A percentile compares a stretch with the other conserved stretches of the same genome.
Evolutionary conservation across 495 filamentous ascomycete genomes (phyloP).

Genomic region (Usnea hakonensis): DNA sequence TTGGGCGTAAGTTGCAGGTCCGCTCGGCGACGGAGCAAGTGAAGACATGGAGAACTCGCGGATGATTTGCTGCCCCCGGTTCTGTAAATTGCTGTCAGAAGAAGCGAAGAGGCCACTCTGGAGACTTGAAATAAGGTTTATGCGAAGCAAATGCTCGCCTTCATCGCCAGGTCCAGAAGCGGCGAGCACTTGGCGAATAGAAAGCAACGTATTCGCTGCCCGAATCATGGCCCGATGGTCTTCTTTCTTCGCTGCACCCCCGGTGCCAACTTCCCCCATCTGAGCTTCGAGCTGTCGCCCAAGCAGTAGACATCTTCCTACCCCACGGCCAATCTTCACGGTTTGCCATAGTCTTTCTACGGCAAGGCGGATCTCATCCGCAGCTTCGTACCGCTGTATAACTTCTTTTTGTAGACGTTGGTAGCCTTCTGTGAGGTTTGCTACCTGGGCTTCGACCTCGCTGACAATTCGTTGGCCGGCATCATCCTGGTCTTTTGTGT

Average conservation of each 20-base stretch:
- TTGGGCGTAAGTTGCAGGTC: slow-evolving; percentile 60
- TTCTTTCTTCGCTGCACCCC: slow-evolving; percentile 45
- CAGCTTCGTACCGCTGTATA: slow-evolving; percentile 68
- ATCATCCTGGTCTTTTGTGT: slow-evolving; percentile 64
- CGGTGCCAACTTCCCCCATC: slow-evolving; percentile 51
- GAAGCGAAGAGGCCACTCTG: slow-evolving; percentile 59
- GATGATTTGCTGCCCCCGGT: slow-evolving; percentile 70
- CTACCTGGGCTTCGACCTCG: slow-evolving; percentile 68
- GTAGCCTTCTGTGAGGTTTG: slow-evolving; percentile 73
- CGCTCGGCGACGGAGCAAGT: slow-evolving; percentile 32
- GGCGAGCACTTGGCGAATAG: slow-evolving; percentile 62
- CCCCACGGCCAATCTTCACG: slow-evolving; percentile 66
- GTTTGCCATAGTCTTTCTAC: slow-evolving; percentile 69
- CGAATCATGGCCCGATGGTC: slow-evolving; percentile 72
- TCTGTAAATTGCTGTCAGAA: slow-evolving; percentile 58
- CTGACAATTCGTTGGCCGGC: slow-evolving; percentile 60
- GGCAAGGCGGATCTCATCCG: slow-evolving; percentile 66
- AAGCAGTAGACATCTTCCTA: slow-evolving; percentile 66
- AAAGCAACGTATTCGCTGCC: slow-evolving; percentile 67
- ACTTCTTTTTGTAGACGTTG: slow-evolving; percentile 77
- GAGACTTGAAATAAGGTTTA: slow-evolving; percentile 61
- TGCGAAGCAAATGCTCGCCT: slow-evolving; percentile 62
- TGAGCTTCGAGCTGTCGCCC: slow-evolving; percentile 84
- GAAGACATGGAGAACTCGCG: slow-evolving; percentile 76
- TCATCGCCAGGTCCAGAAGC: slow-evolving; percentile 59